phyloP scores from a whole-genome alignment of 768 basidiomycete species.

The Suillus alpinus region DNA sequence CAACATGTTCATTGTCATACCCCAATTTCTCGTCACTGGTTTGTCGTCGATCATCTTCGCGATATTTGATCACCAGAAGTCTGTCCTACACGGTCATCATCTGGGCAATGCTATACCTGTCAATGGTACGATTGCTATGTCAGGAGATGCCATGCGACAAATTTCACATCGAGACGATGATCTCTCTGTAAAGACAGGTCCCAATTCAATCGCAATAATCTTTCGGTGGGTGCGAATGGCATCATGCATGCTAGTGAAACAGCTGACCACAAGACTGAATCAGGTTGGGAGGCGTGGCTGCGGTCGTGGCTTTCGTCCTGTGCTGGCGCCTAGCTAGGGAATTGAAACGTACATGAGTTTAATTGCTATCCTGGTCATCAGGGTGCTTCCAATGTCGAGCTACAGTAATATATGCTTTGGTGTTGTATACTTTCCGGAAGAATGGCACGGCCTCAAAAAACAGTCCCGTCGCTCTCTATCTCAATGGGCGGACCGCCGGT shows the following conservation, averaged over 20 bases:
- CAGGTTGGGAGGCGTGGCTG: slow-evolving; percentile 58
- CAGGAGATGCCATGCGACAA: slow-evolving; percentile 8
- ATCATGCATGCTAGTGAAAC: slow-evolving; percentile 3
- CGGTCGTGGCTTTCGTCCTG: slow-evolving; percentile 52
- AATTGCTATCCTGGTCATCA: neutral
- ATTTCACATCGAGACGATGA: slow-evolving; percentile 14
- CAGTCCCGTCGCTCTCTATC: slow-evolving; percentile 81
- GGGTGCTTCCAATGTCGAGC: neutral
- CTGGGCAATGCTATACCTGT: slow-evolving; percentile 11
- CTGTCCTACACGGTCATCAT: slow-evolving; percentile 37
- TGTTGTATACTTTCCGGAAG: neutral
- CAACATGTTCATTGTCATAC: slow-evolving; percentile 90
- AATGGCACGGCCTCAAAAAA: slow-evolving; percentile 46
- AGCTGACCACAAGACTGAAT: neutral
- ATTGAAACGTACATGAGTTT: slow-evolving; percentile 38
- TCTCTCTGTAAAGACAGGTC: slow-evolving; percentile 19
- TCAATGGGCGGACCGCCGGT: slow-evolving; percentile 85
- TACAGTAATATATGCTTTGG: neutral
- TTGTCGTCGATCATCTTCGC: slow-evolving; percentile 85
- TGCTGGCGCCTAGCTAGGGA: slow-evolving; percentile 54
- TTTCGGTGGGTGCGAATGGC: slow-evolving; percentile 57
- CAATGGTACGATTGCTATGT: slow-evolving; percentile 8
- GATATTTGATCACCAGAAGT: slow-evolving; percentile 67
- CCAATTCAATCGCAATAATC: slow-evolving; percentile 77
- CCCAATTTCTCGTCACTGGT: slow-evolving; percentile 90